Base-by-base conservation (phyloP, 2,329 filamentous ascomycete species). In the Trichoderma citrinoviride region DNA sequence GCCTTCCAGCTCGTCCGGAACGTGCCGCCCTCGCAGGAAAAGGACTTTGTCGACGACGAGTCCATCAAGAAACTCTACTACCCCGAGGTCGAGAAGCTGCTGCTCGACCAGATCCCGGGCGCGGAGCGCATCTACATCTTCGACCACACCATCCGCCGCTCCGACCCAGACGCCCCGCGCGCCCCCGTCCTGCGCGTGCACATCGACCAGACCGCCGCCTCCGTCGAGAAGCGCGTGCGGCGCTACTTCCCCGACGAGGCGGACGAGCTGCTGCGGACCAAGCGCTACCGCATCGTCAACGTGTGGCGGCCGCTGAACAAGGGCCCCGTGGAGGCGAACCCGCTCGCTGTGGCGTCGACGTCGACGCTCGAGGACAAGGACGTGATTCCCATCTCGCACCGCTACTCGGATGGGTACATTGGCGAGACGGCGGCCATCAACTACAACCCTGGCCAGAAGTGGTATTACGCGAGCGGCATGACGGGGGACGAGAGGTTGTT, bases 121-220 rank as follows among this genome's bases (percentile, higher is more conserved):
- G 83, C 85, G 27, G 82, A 85, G 64, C 82, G 83, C 5, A 81
- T 96, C 33, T 80, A 91, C 70, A 79, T 96, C 73, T 97, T 96
- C 78, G 92, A 96, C 80, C 91, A 97, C 79, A 96, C 92, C 7
- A 86, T 96, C 75, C 89, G 93, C n/a, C 85, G 90, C 47, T 81
- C 85, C 12, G 74, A 77, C 2, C 83, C 87, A 0, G 76, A 80
- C 61, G 84, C 90, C 0, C 75, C 77, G n/a, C 85, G 92, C 54
- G 81, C 79, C 1, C 92, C 93, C 2, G 92, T 96, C 0, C 85
- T 81, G 14, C 77, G 85, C 46, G 90, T 90, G 0, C 93, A 97
- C 76, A 90, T 96, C 67, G 93, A 97, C 75, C 93, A 97, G 77
- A 95, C 92, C 0, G 77, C 84, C 7, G 76, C 76, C 17, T 89